Conservation (phyloP, 352 stramenopile genomes). For the Elongisporangium senticosum region DNA sequence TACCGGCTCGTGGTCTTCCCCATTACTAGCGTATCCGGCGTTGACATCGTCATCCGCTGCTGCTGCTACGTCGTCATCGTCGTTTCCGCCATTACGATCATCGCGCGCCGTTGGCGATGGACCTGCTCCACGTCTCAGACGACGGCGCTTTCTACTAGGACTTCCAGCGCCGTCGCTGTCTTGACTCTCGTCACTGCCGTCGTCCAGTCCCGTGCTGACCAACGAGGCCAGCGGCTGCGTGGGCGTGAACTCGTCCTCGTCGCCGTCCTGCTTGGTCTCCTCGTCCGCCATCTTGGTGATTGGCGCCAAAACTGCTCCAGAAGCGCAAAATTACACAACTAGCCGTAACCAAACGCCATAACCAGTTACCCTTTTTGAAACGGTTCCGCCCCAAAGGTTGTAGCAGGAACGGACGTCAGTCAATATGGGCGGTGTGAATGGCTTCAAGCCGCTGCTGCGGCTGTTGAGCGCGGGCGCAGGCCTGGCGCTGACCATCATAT, state of each 20-base stretch:
- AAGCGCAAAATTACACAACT: neutral
- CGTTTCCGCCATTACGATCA: conserved; percentile 10
- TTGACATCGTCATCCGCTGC: conserved; percentile 2
- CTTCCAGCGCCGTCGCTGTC: conserved; percentile 26
- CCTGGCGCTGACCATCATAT: conserved; percentile 35
- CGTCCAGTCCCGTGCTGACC: conserved; percentile 8
- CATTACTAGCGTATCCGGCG: conserved; percentile 22
- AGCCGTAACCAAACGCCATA: neutral
- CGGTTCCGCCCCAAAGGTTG: neutral
- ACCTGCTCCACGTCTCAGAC: conserved; percentile 27
- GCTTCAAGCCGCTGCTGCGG: conserved; percentile 28
- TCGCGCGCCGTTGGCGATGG: conserved; percentile 8
- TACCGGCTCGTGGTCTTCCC: conserved; percentile 18
- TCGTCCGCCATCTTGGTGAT: neutral
- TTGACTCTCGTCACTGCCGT: neutral
- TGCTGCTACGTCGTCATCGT: neutral
- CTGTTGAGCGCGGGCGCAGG: conserved; percentile 26
- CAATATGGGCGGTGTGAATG: neutral
- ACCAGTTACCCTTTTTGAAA: neutral
- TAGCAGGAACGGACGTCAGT: neutral
- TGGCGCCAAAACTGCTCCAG: neutral
- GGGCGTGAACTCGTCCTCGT: neutral
- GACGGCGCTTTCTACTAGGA: conserved; percentile 41
- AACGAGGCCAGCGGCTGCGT: neutral
- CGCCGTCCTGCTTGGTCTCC: neutral